Evolutionary conservation across 306 rosid genomes (phyloP).

Genomic region (Malus sieversii): DNA sequence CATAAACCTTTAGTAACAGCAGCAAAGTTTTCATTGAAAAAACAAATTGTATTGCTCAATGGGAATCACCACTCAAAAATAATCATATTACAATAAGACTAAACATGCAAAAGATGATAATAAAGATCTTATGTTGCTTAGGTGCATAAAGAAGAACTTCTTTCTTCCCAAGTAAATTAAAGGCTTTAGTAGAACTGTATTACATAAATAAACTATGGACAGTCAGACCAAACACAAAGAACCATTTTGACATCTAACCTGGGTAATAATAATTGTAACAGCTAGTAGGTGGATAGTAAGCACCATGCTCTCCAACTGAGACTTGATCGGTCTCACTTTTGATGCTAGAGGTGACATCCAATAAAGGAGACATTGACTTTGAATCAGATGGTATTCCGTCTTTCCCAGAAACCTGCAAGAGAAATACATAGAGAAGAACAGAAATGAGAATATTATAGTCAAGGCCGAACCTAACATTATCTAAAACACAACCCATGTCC

Average conservation of each 20-base stretch:
- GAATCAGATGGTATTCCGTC: slow-evolving; percentile 30
- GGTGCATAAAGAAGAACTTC: too few species aligned
- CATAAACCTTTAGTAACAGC: not conserved
- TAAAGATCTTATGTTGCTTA: not conserved
- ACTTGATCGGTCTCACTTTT: slow-evolving; percentile 52
- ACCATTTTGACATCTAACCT: slow-evolving; percentile 34
- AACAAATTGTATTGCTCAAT: not conserved
- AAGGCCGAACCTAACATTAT: not conserved
- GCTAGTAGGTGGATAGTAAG: slow-evolving; percentile 32
- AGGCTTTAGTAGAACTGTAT: not conserved
- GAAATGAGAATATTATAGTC: not conserved
- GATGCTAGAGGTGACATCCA: slow-evolving; percentile 24
- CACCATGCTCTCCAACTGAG: slow-evolving; percentile 38
- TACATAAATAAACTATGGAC: not conserved
- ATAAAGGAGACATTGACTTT: slow-evolving; percentile 17
- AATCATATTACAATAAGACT: not conserved
- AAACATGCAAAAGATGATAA: not conserved
- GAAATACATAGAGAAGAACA: not conserved
- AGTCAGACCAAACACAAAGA: not conserved
- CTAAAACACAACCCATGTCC: not conserved
- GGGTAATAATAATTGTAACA: slow-evolving; percentile 38
- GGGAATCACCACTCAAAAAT: not conserved
- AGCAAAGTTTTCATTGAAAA: not conserved
- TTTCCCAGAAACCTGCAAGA: slow-evolving; percentile 41
- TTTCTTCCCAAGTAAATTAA: not conserved